Percentiles rank a stretch among this genome's conserved stretches.
phyloP scores from a whole-genome alignment of 2,329 filamentous ascomycete genomes.

The Didymella pomorum region DNA sequence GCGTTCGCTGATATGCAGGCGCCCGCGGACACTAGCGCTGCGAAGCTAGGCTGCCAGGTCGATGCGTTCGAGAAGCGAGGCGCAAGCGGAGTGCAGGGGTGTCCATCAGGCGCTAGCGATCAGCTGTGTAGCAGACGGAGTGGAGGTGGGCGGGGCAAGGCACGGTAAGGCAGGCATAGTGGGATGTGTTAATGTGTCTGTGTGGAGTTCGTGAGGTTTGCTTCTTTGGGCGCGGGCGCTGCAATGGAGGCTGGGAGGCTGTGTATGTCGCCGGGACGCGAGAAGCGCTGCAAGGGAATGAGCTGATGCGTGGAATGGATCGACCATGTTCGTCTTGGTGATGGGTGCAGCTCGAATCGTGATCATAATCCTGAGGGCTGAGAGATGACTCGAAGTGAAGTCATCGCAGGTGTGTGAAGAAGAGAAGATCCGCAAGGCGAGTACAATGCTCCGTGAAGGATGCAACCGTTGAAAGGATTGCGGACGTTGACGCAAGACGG shows the following conservation, averaged over 20 bases:
- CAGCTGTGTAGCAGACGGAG: slow-evolving; percentile 2
- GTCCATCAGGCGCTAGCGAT: not conserved
- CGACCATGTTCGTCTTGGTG: not conserved
- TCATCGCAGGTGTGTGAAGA: slow-evolving; percentile 1
- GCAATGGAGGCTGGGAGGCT: not conserved
- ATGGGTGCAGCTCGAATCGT: not conserved
- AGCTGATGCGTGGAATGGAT: not conserved
- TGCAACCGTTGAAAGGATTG: not conserved
- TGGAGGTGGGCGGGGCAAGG: slow-evolving; percentile 11
- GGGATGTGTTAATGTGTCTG: slow-evolving; percentile 1
- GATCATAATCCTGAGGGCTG: not conserved
- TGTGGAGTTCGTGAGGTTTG: slow-evolving; percentile 13
- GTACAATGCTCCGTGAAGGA: slow-evolving; percentile 1
- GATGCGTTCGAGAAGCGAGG: slow-evolving; percentile 17
- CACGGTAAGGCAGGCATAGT: slow-evolving; percentile 5
- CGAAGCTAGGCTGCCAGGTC: not conserved
- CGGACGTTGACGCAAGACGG: not conserved
- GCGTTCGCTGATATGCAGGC: slow-evolving; percentile 16
- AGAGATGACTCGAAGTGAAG: slow-evolving; percentile 4
- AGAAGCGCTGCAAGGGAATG: slow-evolving; percentile 6
- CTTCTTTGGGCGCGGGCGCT: slow-evolving; percentile 12
- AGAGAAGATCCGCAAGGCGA: slow-evolving; percentile 6
- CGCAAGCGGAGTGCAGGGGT: slow-evolving; percentile 14
- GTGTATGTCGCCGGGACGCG: slow-evolving; percentile 3
- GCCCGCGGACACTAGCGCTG: slow-evolving; percentile 9